Percentiles rank a stretch among this genome's conserved stretches.
phyloP scores from a whole-genome alignment of 2,329 filamentous ascomycete genomes.

The Pseudocercospora fuligena region DNA sequence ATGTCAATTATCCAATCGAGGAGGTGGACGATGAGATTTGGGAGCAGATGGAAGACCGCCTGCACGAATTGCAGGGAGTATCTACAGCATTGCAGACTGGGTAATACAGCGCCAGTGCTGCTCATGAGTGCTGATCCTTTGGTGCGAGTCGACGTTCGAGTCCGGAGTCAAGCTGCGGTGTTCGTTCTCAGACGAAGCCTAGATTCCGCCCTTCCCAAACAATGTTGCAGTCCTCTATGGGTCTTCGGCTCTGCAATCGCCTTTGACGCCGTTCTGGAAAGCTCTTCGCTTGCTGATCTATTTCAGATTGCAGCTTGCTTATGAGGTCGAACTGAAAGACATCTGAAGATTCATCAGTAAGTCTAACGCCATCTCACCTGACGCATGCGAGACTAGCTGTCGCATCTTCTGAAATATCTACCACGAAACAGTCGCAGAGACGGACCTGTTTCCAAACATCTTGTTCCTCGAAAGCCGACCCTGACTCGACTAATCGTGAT shows the following conservation, averaged over 20 bases:
- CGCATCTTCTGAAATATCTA: not conserved
- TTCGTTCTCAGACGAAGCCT: too few relatives aligned
- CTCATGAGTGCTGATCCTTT: not conserved
- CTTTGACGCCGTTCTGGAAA: not conserved
- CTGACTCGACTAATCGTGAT: not conserved
- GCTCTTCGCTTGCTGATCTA: not conserved
- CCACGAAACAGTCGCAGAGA: not conserved
- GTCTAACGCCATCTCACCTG: not conserved
- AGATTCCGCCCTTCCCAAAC: too few relatives aligned
- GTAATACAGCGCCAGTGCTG: not conserved
- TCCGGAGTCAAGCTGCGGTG: not conserved
- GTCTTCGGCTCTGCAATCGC: not conserved
- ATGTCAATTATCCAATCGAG: not conserved
- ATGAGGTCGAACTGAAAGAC: not conserved
- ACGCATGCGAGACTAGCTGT: not conserved
- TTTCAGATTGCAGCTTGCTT: not conserved
- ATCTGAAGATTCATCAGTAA: not conserved
- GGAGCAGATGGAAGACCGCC: not conserved
- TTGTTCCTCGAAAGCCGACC: not conserved
- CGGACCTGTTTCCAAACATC: too few relatives aligned
- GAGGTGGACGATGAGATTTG: not conserved
- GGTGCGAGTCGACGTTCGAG: not conserved
- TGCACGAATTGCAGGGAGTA: not conserved
- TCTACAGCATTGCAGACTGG: not conserved
- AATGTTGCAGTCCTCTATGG: too few relatives aligned